phyloP scores from a whole-genome alignment of 352 stramenopile species.

The Globisporangium polare region DNA sequence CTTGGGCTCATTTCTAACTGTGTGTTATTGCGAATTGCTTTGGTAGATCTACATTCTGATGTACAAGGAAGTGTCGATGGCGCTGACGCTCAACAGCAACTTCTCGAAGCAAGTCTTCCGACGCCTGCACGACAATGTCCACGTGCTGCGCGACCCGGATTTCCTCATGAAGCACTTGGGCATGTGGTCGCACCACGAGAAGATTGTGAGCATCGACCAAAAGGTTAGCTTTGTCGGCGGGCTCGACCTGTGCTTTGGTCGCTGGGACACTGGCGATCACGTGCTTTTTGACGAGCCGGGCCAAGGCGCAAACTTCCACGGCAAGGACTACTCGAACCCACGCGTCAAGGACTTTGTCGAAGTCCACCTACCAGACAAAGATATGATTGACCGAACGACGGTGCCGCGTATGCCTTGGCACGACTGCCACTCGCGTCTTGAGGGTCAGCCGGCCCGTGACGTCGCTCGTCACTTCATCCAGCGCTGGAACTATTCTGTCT shows the following conservation, averaged over 20 bases:
- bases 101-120: conserved; percentile 72
- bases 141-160: conserved; percentile 87
- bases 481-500: conserved; percentile 87
- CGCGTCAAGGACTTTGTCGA: conserved; percentile 84
- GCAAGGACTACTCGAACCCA: conserved; percentile 86
- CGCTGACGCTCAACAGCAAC: conserved; percentile 82
- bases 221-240: conserved; percentile 87
- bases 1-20: background rate
- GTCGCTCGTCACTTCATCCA: conserved; percentile 85
- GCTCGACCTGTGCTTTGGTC: conserved; percentile 87
- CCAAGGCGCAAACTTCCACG: conserved; percentile 54
- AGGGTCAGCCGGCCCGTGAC: conserved; percentile 75
- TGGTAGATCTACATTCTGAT: conserved; percentile 86
- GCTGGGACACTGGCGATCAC: conserved; percentile 76
- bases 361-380: conserved; percentile 63
- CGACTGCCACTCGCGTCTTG: conserved; percentile 76
- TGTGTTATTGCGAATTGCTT: background rate
- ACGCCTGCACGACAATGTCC: conserved; percentile 72
- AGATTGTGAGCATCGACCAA: conserved; percentile 90
- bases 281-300: conserved; percentile 60
- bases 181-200: conserved; percentile 91
- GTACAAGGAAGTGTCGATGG: conserved; percentile 88
- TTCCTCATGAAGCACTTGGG: conserved; percentile 87
- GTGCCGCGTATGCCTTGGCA: conserved; percentile 86
- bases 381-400: conserved; percentile 69